Percentiles rank a stretch among this genome's conserved stretches.
Conservation (phyloP, 2,329 filamentous ascomycete species). For the Neofusicoccum sp. region DNA sequence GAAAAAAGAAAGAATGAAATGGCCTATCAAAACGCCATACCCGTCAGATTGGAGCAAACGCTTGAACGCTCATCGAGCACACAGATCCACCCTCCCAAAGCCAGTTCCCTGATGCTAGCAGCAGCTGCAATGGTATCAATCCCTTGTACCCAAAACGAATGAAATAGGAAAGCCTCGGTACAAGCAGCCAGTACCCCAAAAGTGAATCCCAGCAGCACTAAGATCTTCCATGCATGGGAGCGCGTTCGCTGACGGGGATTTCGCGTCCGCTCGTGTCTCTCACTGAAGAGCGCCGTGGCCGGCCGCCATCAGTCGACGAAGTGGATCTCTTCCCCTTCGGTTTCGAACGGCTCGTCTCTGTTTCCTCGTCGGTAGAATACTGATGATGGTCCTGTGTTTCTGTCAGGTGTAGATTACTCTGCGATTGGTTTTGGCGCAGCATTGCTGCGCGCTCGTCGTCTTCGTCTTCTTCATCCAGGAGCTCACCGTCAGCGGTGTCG, state of each 20-base stretch:
- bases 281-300: constrained; percentile 20
- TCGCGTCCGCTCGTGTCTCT: constrained; percentile 42
- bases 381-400: constrained; percentile 29
- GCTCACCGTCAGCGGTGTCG: constrained; percentile 68
- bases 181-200: background rate
- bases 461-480: constrained; percentile 58
- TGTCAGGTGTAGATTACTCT: constrained; percentile 19
- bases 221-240: constrained; percentile 29
- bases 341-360: constrained; percentile 1
- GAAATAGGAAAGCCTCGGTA: background rate
- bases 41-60: background rate
- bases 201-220: background rate
- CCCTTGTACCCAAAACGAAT: background rate
- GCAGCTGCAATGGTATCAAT: constrained; percentile 9
- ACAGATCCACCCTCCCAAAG: constrained; percentile 7
- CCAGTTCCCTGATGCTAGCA: background rate
- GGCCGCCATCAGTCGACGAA: background rate
- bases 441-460: constrained; percentile 59
- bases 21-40: background rate
- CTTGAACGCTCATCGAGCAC: constrained; percentile 12
- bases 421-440: constrained; percentile 47
- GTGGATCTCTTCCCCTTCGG: background rate
- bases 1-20: background rate
- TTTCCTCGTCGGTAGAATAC: constrained; percentile 29
- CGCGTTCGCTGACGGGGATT: constrained; percentile 45